These are phyloP conservation scores for Exophiala spinifera DNA, from an alignment of 2,329 filamentous ascomycete species.

Conservation along the genomic window DNA sequence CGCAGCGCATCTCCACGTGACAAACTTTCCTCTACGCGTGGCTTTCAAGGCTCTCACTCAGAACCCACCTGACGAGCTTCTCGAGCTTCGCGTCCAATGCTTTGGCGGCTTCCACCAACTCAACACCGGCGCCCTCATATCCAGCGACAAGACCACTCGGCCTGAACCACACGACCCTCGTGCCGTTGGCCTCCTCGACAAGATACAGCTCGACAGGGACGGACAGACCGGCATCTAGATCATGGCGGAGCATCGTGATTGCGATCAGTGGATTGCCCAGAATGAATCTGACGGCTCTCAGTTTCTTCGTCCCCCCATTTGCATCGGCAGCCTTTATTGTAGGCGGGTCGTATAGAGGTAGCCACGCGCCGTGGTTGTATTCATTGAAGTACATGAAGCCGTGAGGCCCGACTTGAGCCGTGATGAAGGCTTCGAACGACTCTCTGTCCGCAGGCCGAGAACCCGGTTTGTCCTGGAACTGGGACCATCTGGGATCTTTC, in stretches of 20 bases:
- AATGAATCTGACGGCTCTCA: constrained; percentile 10
- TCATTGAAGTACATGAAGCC: constrained; percentile 23
- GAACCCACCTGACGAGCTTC: constrained; percentile 9
- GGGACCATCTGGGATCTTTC: not conserved
- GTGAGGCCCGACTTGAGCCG: constrained; percentile 7
- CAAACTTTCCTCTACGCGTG: not conserved
- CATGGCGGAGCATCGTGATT: constrained; percentile 16
- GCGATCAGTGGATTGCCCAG: constrained; percentile 20
- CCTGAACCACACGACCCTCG: constrained; percentile 12
- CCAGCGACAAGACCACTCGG: constrained; percentile 13
- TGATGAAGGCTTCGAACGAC: constrained; percentile 4
- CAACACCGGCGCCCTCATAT: constrained; percentile 11
- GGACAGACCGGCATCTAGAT: constrained; percentile 15
- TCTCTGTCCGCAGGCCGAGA: constrained; percentile 2
- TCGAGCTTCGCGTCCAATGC: constrained; percentile 14
- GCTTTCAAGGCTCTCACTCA: constrained; percentile 4
- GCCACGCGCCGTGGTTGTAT: constrained; percentile 17
- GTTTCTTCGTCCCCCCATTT: constrained; percentile 3
- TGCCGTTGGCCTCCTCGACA: constrained; percentile 12
- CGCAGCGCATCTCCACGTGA: not conserved
- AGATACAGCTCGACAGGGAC: constrained; percentile 19
- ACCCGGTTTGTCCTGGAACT: not conserved
- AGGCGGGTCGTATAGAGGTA: constrained; percentile 9
- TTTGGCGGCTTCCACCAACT: constrained; percentile 14
- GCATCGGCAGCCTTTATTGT: not conserved